Base-by-base conservation (phyloP, 202 grass and related monocot genomes). In the Eragrostis tef region DNA sequence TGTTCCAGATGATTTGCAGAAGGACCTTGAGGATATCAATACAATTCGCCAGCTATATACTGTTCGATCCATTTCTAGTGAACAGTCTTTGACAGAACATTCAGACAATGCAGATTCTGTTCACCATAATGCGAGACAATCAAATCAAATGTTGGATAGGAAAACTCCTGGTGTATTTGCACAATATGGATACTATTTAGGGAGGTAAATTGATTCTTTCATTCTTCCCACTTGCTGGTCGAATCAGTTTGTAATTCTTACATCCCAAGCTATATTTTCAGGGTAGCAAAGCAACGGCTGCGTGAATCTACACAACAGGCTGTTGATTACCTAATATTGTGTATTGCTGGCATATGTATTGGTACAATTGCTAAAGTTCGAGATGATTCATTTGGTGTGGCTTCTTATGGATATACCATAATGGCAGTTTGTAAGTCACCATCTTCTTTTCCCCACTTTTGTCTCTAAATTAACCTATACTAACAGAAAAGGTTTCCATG, bases 351-450 rank as follows among this genome's bases (percentile, higher is more conserved):
- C 67, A 60, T 89, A 79, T 94, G 92, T 73, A 85, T 94, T 64
- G 92, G 92, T 48, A 89, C 81, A 58, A 89, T 94, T 79, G 81
- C 89, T 82, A 91, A 87, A 83, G 81, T 87, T 63, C 82, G 74
- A 17, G 92, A 94, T 85, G 87, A 88, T 82, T 80, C 81, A 73
- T 85, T 94, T 19, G 89, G 92, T 66, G 74, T 21, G 67, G 78
- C 73, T 84, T 88, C 86, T 85, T 94, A 94, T 81, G 87, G 72
- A 31, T 94, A 94, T 80, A 86, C 92, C 27, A 86, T 91, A 70
- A 89, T 94, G 88, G 84, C 92, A 83, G 87, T 94, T 68, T 94
- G 92, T 94, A 91, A 94, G 92, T 94, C 64, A 80, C 36, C 39
- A 22, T 62, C 34, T 57, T 79, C 13, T 57, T 2, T 9, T 10